Evolutionary conservation across 495 filamentous ascomycete genomes (phyloP).

Genomic region (Evansstolkia leycettana): DNA sequence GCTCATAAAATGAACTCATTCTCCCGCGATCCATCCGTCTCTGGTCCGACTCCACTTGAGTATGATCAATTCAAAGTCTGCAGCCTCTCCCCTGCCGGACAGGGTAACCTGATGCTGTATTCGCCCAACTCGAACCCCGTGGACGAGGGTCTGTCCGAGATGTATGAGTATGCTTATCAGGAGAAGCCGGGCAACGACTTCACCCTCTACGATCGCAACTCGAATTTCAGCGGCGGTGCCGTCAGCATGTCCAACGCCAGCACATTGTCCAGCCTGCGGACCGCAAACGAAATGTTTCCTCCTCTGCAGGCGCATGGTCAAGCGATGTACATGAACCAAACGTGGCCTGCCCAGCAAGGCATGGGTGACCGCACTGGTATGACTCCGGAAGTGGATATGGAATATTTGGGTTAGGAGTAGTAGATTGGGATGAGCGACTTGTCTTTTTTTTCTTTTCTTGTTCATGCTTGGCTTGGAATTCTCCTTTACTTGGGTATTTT

Average conservation of each 20-base stretch:
- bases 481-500: no score
- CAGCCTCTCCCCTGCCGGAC: conserved; percentile 49
- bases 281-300: conserved; percentile 12
- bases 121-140: conserved; percentile 37
- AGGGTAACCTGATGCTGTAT: conserved; percentile 52
- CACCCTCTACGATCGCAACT: conserved; percentile 21
- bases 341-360: conserved; percentile 7
- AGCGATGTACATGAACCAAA: conserved; percentile 6
- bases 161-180: conserved; percentile 30
- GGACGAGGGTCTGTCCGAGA: conserved; percentile 22
- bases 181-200: conserved; percentile 31
- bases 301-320: conserved; percentile 7
- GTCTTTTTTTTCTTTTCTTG: not conserved
- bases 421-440: no score
- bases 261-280: not conserved
- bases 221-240: not conserved
- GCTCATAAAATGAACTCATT: conserved; percentile 16
- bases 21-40: conserved; percentile 16
- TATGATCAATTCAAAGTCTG: conserved; percentile 13
- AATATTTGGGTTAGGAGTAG: not conserved
- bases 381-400: not conserved
- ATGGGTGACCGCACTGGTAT: not conserved
- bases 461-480: no score
- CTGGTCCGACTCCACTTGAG: conserved; percentile 6
- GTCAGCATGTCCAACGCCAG: conserved; percentile 2